phyloP scores from a whole-genome alignment of 2,329 filamentous ascomycete species.

The Neofusicoccum laricinum region DNA sequence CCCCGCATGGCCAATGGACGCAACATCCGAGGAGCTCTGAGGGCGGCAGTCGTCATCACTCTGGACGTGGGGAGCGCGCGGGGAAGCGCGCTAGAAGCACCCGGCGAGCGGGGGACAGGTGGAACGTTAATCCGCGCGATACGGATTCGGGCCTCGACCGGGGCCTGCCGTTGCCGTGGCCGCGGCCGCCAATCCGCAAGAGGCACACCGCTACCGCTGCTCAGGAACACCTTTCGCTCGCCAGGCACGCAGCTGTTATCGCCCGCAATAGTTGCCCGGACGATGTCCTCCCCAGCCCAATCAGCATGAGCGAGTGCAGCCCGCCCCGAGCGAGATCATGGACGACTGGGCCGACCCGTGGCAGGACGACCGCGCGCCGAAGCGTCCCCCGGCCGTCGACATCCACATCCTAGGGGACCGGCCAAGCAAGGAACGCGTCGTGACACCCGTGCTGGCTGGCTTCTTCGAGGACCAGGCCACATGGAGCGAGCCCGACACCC shows the following conservation, averaged over 20 bases:
- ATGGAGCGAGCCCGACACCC: constrained; percentile 32
- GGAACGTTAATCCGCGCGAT: not conserved
- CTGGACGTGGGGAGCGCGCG: constrained; percentile 1
- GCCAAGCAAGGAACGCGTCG: constrained; percentile 21
- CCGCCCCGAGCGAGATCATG: constrained; percentile 30
- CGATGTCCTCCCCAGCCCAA: constrained; percentile 5
- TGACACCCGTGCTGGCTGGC: constrained; percentile 8
- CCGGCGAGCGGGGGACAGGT: not conserved
- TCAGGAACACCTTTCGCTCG: constrained; percentile 7
- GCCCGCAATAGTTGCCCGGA: not conserved
- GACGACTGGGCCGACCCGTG: constrained; percentile 43
- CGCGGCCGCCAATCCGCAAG: constrained; percentile 1
- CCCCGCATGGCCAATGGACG: not conserved
- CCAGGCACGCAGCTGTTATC: not conserved
- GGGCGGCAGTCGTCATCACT: constrained; percentile 9
- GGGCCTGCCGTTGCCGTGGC: not conserved
- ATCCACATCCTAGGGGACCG: not conserved
- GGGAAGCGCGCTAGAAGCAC: constrained; percentile 5
- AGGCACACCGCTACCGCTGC: constrained; percentile 7
- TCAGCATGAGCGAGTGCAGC: not conserved
- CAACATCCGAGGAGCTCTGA: constrained; percentile 3
- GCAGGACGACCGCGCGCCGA: constrained; percentile 32
- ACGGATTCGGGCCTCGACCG: not conserved
- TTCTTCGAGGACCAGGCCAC: constrained; percentile 35
- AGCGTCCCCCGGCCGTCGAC: constrained; percentile 20